These are phyloP conservation scores for Ambrosiella cleistominuta DNA, from an alignment of 2,329 filamentous ascomycete genomes.

Conservation along the genomic window DNA sequence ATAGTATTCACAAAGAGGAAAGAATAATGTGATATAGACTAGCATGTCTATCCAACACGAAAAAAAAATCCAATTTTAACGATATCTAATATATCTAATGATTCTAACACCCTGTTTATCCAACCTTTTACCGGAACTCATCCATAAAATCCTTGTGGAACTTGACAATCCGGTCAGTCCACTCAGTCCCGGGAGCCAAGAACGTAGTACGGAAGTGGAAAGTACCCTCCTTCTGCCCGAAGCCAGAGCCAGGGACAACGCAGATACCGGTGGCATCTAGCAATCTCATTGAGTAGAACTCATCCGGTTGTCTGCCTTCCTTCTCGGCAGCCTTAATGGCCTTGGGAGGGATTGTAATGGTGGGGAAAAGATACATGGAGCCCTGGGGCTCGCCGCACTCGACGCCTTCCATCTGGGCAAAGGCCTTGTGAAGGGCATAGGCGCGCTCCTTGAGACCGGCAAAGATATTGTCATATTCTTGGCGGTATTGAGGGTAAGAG, in stretches of 20 bases:
- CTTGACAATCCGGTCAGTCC: constrained; percentile 70
- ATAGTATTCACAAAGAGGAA: background rate
- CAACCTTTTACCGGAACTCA: constrained; percentile 41
- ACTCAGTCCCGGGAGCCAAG: constrained; percentile 87
- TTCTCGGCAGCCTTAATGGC: constrained; percentile 58
- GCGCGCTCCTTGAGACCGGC: constrained; percentile 64
- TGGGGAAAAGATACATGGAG: constrained; percentile 97
- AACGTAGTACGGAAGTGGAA: constrained; percentile 95
- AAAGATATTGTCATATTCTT: constrained; percentile 74
- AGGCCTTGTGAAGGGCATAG: constrained; percentile 72
- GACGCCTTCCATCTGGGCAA: constrained; percentile 89
- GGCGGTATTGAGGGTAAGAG: constrained; percentile 64
- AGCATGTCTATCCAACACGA: too few relatives aligned
- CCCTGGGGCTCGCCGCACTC: constrained; percentile 80
- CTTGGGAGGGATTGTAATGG: constrained; percentile 61
- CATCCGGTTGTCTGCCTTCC: constrained; percentile 62
- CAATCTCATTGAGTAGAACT: constrained; percentile 83
- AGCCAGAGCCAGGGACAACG: constrained; percentile 79
- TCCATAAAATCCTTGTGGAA: constrained; percentile 89
- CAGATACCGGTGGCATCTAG: constrained; percentile 91
- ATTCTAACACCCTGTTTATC: background rate
- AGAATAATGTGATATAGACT: too few relatives aligned
- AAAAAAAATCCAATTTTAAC: background rate
- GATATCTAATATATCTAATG: background rate
- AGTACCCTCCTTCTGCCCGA: constrained; percentile 82